Conservation (phyloP, 2,329 filamentous ascomycete species). For the Microcyclospora tardicrescens region DNA sequence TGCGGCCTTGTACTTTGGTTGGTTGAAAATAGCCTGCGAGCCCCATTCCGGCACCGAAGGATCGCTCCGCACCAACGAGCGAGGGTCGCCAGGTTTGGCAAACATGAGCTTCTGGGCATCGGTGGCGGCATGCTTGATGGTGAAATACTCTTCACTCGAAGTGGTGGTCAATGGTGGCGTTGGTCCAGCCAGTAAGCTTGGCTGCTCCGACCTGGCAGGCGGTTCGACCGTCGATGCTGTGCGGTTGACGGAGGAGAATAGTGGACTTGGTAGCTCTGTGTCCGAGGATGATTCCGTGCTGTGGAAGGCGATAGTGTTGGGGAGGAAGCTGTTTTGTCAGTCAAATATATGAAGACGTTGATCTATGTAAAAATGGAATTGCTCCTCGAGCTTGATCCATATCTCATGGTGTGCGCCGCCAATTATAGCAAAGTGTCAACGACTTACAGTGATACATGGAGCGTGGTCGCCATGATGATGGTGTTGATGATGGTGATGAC, state of each 20-base stretch:
- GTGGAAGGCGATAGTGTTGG: conserved; percentile 77
- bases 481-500: conserved; percentile 4
- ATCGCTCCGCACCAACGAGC: conserved; percentile 55
- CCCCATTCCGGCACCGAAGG: conserved; percentile 69
- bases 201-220: conserved; percentile 12
- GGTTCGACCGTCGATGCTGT: conserved; percentile 34
- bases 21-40: conserved; percentile 47
- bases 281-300: conserved; percentile 34
- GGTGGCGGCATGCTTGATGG: conserved; percentile 19
- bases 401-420: too few relatives aligned
- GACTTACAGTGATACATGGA: conserved; percentile 23
- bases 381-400: background rate
- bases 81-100: conserved; percentile 33
- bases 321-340: conserved; percentile 56
- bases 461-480: conserved; percentile 16
- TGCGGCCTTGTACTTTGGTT: conserved; percentile 63
- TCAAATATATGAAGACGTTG: background rate
- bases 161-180: conserved; percentile 29
- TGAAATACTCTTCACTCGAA: conserved; percentile 34
- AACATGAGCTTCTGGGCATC: conserved; percentile 41
- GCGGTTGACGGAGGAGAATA: conserved; percentile 16
- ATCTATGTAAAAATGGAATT: background rate
- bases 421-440: too few relatives aligned
- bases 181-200: conserved; percentile 28
- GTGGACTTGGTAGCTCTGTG: background rate